Conservation (phyloP, 1,284 basidiomycete genomes). For the Trichosporon asahii region DNA sequence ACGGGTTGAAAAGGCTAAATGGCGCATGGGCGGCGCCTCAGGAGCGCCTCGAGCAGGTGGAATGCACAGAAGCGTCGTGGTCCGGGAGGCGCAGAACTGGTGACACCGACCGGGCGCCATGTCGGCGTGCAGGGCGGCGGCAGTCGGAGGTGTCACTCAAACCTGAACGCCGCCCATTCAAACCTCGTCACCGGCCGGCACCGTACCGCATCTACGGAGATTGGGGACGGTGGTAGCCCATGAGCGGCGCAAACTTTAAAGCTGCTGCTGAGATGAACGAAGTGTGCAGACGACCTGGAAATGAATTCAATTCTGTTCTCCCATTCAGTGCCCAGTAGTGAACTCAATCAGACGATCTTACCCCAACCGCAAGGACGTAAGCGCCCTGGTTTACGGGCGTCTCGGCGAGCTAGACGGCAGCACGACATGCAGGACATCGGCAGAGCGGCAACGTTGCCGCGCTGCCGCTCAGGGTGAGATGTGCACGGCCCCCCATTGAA, state of each 20-base stretch:
- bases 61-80: background rate
- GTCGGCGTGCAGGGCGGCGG: background rate
- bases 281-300: background rate
- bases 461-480: background rate
- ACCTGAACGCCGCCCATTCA: conserved; percentile 4
- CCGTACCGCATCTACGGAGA: conserved; percentile 1
- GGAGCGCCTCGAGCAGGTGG: background rate
- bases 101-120: background rate
- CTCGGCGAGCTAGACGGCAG: background rate
- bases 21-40: background rate
- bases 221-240: background rate
- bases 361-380: background rate
- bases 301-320: background rate
- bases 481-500: background rate
- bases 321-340: background rate
- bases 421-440: background rate
- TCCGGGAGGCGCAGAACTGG: background rate
- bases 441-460: conserved; percentile 1
- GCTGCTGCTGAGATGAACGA: background rate
- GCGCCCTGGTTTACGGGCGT: background rate
- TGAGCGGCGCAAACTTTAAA: background rate
- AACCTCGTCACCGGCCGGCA: background rate
- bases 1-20: background rate
- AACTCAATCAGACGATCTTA: background rate
- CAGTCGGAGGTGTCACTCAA: background rate